A percentile compares a stretch with the other conserved stretches of the same genome.
These are phyloP conservation scores for Venturia pyrina DNA, from an alignment of 2,329 filamentous ascomycete genomes.

Conservation along the genomic window DNA sequence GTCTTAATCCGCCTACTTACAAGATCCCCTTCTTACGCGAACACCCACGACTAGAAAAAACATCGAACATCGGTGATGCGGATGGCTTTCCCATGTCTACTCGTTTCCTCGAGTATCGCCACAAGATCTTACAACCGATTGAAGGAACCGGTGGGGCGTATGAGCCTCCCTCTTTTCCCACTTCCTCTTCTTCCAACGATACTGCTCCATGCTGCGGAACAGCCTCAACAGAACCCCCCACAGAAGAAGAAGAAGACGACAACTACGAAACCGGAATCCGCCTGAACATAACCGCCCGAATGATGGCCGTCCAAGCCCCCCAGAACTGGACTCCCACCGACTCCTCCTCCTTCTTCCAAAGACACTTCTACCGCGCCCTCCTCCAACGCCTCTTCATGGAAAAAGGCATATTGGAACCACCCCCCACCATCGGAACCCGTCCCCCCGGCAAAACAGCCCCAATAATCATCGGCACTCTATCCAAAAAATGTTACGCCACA, in stretches of 20 bases:
- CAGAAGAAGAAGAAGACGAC: constrained; percentile 1
- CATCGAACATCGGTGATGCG: constrained; percentile 66
- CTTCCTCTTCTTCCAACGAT: neutral
- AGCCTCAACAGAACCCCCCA: neutral
- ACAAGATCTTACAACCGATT: constrained; percentile 14
- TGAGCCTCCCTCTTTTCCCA: constrained; percentile 13
- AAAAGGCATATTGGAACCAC: constrained; percentile 59
- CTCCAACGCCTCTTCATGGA: constrained; percentile 91
- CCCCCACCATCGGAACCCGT: constrained; percentile 18
- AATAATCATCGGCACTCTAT: constrained; percentile 73
- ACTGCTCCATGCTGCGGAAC: too few species aligned
- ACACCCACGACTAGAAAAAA: constrained; percentile 58
- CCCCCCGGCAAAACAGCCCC: constrained; percentile 4
- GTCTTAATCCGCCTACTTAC: constrained; percentile 75
- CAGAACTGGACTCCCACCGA: constrained; percentile 79
- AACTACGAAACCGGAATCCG: constrained; percentile 50
- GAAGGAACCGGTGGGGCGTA: constrained; percentile 30
- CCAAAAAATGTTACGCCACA: constrained; percentile 67
- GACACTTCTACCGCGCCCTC: constrained; percentile 86
- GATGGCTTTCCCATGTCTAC: constrained; percentile 92
- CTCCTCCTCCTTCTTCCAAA: constrained; percentile 78
- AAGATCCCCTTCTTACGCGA: constrained; percentile 69
- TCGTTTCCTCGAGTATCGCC: constrained; percentile 44
- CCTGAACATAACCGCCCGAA: constrained; percentile 89
- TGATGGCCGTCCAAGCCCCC: constrained; percentile 97